phyloP scores from a whole-genome alignment of 1,284 basidiomycete genomes.

The Boletus sp. region DNA sequence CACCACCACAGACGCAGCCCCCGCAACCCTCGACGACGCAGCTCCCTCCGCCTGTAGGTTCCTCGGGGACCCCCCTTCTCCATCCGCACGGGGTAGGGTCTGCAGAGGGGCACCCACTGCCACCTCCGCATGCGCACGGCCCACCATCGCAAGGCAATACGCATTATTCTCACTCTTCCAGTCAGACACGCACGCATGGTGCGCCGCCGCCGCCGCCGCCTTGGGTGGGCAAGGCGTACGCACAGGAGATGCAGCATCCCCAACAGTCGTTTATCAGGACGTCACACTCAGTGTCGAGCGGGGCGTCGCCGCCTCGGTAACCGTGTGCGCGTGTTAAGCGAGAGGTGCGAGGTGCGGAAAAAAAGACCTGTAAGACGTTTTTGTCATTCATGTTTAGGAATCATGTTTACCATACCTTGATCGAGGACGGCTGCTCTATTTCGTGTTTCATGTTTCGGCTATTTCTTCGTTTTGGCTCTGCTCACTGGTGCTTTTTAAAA shows the following conservation, averaged over 20 bases:
- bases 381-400: not conserved
- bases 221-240: slow-evolving; percentile 42
- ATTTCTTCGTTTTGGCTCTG: not conserved
- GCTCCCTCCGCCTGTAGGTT: not conserved
- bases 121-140: slow-evolving; percentile 15
- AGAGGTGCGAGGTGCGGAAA: not conserved
- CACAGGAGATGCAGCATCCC: slow-evolving; percentile 44
- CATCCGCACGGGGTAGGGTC: slow-evolving; percentile 15
- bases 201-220: slow-evolving; percentile 39
- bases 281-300: slow-evolving; percentile 43
- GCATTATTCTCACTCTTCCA: slow-evolving; percentile 17
- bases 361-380: not conserved
- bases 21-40: slow-evolving; percentile 14
- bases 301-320: slow-evolving; percentile 38
- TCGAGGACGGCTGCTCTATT: not conserved
- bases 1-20: slow-evolving; percentile 2
- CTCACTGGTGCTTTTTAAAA: not conserved
- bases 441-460: not conserved
- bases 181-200: slow-evolving; percentile 14
- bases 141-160: slow-evolving; percentile 7
- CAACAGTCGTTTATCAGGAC: slow-evolving; percentile 58
- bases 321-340: not conserved
- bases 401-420: too few species aligned
- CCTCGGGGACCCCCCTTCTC: slow-evolving; percentile 22
- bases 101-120: slow-evolving; percentile 10